A percentile compares a stretch with the other conserved stretches of the same genome.
phyloP scores from a whole-genome alignment of 768 basidiomycete species.

The Leccinum incarnatum region DNA sequence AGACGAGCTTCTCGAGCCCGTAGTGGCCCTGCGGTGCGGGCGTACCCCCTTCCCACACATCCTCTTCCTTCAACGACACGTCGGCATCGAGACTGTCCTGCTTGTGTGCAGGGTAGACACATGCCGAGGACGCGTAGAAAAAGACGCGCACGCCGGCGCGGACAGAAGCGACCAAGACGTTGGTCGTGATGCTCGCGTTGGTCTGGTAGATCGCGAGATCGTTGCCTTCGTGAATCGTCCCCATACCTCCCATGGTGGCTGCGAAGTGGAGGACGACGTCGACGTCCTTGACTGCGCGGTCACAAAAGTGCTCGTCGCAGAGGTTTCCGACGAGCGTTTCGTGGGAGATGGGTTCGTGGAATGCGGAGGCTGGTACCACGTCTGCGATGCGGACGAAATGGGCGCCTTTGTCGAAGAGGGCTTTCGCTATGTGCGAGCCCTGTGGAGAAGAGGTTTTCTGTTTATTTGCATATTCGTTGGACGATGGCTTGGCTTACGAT shows the following conservation, averaged over 20 bases:
- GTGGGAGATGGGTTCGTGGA: conserved; percentile 21
- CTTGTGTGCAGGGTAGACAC: conserved; percentile 49
- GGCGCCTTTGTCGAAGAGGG: conserved; percentile 32
- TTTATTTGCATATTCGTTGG: background rate
- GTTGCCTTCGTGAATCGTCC: conserved; percentile 52
- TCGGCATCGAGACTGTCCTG: conserved; percentile 35
- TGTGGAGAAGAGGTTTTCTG: conserved; percentile 15
- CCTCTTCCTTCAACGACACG: conserved; percentile 45
- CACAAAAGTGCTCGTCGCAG: conserved; percentile 40
- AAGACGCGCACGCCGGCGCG: conserved; percentile 41
- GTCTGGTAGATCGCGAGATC: conserved; percentile 48
- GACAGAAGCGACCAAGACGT: conserved; percentile 41
- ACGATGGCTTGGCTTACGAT: conserved; percentile 36
- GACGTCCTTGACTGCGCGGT: conserved; percentile 38
- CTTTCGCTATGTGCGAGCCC: conserved; percentile 51
- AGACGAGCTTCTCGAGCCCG: conserved; percentile 54
- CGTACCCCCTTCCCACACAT: conserved; percentile 38
- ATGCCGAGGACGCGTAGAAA: conserved; percentile 58
- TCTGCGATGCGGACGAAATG: conserved; percentile 45
- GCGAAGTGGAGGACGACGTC: conserved; percentile 54
- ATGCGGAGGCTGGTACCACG: conserved; percentile 25
- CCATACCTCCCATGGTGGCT: conserved; percentile 66
- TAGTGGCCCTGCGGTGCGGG: conserved; percentile 55
- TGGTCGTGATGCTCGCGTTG: conserved; percentile 50
- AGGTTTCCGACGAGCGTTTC: conserved; percentile 47